A percentile compares a stretch with the other conserved stretches of the same genome.
phyloP scores from a whole-genome alignment of 306 rosid species.

The Ammopiptanthus mongolicus region DNA sequence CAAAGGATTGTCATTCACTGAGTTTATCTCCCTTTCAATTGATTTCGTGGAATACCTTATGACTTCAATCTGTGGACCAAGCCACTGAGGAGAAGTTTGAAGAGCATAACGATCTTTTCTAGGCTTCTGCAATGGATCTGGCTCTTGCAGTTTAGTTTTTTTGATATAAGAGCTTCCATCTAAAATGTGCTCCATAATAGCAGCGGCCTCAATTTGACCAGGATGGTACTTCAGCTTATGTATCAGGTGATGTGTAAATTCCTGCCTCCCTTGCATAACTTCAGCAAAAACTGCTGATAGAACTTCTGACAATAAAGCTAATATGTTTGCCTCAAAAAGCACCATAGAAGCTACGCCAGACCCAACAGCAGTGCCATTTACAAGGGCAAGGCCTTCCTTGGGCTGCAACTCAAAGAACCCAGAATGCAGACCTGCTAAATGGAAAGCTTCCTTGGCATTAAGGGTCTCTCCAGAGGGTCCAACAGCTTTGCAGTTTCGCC shows the following conservation, averaged over 20 bases:
- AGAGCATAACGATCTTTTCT: constrained; percentile 45
- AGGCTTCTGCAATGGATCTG: constrained; percentile 43
- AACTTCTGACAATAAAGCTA: constrained; percentile 35
- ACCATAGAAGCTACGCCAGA: constrained; percentile 36
- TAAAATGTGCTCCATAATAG: constrained; percentile 44
- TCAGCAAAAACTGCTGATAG: constrained; percentile 37
- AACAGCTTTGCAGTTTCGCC: constrained; percentile 33
- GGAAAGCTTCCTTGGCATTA: constrained; percentile 35
- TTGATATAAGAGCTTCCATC: constrained; percentile 40
- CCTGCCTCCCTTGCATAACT: constrained; percentile 42
- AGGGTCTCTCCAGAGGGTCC: constrained; percentile 38
- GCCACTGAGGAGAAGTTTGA: constrained; percentile 49
- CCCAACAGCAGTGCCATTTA: constrained; percentile 43
- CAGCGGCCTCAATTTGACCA: constrained; percentile 45
- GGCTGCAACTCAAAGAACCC: constrained; percentile 41
- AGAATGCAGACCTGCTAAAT: constrained; percentile 23
- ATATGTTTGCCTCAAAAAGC: constrained; percentile 41
- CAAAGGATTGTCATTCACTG: constrained; percentile 47
- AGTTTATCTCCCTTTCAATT: constrained; percentile 43
- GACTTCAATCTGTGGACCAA: constrained; percentile 48
- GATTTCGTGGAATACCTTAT: constrained; percentile 37
- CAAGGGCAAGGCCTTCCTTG: constrained; percentile 42
- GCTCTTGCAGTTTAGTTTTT: constrained; percentile 6
- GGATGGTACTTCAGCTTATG: constrained; percentile 45
- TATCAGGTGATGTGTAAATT: constrained; percentile 40